Conservation (phyloP, 2,329 filamentous ascomycete genomes). For the Akanthomyces uredinophilus region DNA sequence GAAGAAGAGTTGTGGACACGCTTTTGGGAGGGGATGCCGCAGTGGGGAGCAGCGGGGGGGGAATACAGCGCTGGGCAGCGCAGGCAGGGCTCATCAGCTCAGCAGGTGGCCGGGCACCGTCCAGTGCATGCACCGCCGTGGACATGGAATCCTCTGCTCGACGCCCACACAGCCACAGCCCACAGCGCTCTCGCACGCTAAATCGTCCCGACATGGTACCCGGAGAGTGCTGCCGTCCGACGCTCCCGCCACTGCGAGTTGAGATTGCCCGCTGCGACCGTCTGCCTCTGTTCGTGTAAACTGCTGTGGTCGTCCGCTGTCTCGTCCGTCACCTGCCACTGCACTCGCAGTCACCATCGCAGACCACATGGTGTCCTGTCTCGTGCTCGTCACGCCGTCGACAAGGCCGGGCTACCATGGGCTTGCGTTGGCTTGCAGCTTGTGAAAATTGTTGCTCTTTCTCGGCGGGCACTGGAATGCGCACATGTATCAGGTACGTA, state of each 20-base stretch:
- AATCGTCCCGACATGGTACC: no score
- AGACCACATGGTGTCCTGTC: background rate
- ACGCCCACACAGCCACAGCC: no score
- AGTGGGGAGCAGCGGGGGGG: background rate
- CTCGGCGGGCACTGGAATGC: slow-evolving; percentile 12
- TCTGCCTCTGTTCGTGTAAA: no score
- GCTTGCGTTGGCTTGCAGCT: background rate
- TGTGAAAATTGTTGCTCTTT: background rate
- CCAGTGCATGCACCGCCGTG: no score
- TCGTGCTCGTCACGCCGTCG: no score
- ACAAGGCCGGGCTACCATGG: background rate
- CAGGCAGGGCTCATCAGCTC: background rate
- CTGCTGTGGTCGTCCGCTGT: background rate
- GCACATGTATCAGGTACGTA: slow-evolving; percentile 8
- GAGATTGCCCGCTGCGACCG: no score
- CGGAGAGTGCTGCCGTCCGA: no score
- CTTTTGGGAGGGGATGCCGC: background rate
- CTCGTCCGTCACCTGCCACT: background rate
- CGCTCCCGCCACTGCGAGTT: no score
- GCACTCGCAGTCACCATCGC: background rate
- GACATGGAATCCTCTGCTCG: no score
- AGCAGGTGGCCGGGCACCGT: background rate
- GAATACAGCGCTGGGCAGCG: background rate
- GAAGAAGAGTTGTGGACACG: background rate
- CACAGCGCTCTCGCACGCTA: no score